Evolutionary conservation across 31 red algal genomes (phyloP).

Genomic region (Endocladia muricata): DNA sequence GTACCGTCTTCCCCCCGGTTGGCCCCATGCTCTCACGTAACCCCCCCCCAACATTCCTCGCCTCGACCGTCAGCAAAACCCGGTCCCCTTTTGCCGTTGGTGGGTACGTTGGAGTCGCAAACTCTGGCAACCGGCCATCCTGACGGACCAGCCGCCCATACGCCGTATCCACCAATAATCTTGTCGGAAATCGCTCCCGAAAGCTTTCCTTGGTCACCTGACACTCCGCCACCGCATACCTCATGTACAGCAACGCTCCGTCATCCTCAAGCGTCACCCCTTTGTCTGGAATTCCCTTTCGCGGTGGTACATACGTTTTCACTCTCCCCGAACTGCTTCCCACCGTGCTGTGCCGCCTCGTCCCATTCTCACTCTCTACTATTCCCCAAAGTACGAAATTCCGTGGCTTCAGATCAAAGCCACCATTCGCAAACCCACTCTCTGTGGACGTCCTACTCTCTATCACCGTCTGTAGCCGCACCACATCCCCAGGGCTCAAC

Average conservation of each 20-base stretch:
- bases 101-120: neutral
- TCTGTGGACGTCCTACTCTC: neutral
- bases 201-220: neutral
- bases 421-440: neutral
- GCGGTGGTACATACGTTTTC: neutral
- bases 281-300: no score
- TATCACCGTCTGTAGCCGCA: neutral
- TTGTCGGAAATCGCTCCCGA: neutral
- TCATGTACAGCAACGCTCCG: neutral
- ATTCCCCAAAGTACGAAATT: neutral
- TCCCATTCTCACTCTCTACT: neutral
- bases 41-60: neutral
- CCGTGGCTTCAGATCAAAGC: neutral
- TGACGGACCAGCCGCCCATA: neutral
- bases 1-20: neutral
- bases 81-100: neutral
- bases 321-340: neutral
- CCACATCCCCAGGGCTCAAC: neutral
- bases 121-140: neutral
- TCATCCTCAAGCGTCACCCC: neutral
- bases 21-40: neutral
- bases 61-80: neutral
- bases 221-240: neutral
- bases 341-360: neutral
- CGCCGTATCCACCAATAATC: neutral